These are phyloP conservation scores for Senna tora DNA, from an alignment of 306 rosid species.

Conservation along the genomic window DNA sequence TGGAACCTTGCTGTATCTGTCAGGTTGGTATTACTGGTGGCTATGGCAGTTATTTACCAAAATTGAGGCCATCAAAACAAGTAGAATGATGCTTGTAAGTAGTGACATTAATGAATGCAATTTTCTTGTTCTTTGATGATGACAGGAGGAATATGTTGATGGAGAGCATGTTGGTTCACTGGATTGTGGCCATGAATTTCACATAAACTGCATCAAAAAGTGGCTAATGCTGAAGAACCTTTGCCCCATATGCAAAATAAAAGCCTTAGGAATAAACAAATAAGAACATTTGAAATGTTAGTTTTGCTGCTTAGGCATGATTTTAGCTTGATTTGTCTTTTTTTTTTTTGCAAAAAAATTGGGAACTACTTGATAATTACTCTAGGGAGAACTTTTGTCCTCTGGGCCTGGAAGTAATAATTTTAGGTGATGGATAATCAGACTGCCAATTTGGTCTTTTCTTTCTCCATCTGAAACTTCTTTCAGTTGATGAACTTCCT, in stretches of 20 bases:
- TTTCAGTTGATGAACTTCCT: constrained; percentile 19
- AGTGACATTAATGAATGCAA: constrained; percentile 14
- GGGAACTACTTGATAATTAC: too few relatives aligned
- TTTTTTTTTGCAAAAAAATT: too few relatives aligned
- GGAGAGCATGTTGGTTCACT: constrained; percentile 69
- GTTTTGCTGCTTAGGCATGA: too few relatives aligned
- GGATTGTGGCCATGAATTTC: constrained; percentile 88
- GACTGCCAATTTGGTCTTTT: not conserved
- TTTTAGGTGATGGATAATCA: constrained; percentile 33
- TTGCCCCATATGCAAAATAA: constrained; percentile 85
- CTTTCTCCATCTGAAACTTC: constrained; percentile 8
- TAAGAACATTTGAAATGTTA: too few relatives aligned
- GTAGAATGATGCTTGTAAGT: constrained; percentile 7
- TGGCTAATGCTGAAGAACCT: constrained; percentile 84
- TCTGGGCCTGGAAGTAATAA: constrained; percentile 1
- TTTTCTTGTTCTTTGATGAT: constrained; percentile 24
- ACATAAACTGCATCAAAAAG: constrained; percentile 71
- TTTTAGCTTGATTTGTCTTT: too few relatives aligned
- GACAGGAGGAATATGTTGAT: constrained; percentile 66
- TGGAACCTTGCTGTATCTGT: constrained; percentile 86
- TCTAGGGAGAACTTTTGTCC: too few relatives aligned
- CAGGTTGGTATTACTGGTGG: constrained; percentile 51
- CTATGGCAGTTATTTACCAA: constrained; percentile 6
- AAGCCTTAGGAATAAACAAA: constrained; percentile 44
- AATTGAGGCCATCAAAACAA: constrained; percentile 12